phyloP scores from a whole-genome alignment of 192 early-diverging fungal genomes.

The Fimicolochytrium jonesii region DNA sequence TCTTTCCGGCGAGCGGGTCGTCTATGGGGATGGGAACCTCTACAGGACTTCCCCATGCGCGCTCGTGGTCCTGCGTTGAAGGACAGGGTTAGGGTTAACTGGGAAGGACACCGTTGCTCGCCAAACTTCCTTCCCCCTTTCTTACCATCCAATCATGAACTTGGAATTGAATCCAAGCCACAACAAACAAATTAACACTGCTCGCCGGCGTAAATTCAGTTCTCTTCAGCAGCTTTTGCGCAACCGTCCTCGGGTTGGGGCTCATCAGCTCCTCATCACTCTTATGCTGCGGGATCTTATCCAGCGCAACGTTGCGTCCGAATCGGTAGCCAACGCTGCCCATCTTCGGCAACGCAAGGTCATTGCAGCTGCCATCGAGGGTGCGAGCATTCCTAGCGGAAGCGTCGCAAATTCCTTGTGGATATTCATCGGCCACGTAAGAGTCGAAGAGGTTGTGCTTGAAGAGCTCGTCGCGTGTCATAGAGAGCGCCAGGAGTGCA shows the following conservation, averaged over 20 bases:
- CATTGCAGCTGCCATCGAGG: constrained; percentile 20
- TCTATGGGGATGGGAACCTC: constrained; percentile 22
- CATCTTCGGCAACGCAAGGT: constrained; percentile 5
- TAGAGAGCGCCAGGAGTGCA: neutral
- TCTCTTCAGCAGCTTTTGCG: constrained; percentile 12
- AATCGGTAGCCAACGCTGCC: constrained; percentile 14
- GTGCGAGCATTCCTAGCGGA: constrained; percentile 9
- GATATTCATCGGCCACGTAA: constrained; percentile 1
- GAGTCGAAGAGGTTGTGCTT: constrained; percentile 13
- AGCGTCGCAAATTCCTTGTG: neutral
- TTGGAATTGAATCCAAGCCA: constrained; percentile 33
- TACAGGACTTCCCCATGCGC: constrained; percentile 8
- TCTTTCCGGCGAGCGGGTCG: constrained; percentile 10
- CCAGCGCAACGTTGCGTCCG: constrained; percentile 14
- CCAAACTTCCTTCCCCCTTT: no score
- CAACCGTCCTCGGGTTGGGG: constrained; percentile 9
- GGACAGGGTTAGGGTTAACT: no score
- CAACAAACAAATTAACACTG: constrained; percentile 15
- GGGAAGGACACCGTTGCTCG: no score
- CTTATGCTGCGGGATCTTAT: constrained; percentile 3
- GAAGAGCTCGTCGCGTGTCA: neutral
- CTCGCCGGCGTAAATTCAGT: constrained; percentile 10
- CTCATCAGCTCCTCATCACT: constrained; percentile 2
- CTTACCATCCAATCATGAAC: constrained; percentile 34
- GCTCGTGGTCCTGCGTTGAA: constrained; percentile 10